These are phyloP conservation scores for Oryza punctata DNA, from an alignment of 176 grass and related monocot species.

Conservation along the genomic window DNA sequence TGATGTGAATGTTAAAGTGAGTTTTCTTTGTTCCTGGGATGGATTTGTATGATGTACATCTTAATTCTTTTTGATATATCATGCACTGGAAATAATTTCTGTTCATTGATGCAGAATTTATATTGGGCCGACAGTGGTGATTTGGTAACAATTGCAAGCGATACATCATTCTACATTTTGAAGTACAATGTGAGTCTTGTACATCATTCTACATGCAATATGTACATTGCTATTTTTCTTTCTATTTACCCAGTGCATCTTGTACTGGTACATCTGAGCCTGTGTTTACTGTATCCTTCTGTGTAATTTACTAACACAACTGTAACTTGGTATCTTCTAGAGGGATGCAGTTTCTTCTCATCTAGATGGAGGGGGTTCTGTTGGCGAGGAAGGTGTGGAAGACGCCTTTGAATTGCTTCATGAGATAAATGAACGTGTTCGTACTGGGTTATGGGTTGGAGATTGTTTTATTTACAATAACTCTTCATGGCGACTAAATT, in stretches of 20 bases:
- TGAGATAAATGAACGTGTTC: slow-evolving; percentile 72
- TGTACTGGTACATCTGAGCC: background rate
- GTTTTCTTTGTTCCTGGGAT: slow-evolving; percentile 26
- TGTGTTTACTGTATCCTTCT: background rate
- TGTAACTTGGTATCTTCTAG: slow-evolving; percentile 30
- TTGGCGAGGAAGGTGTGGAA: slow-evolving; percentile 66
- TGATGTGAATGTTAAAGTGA: slow-evolving; percentile 81
- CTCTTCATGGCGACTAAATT: slow-evolving; percentile 70
- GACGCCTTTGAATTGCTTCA: slow-evolving; percentile 80
- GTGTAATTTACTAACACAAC: slow-evolving; percentile 13
- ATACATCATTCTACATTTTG: slow-evolving; percentile 83
- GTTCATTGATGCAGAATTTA: slow-evolving; percentile 62
- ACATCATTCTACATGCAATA: background rate
- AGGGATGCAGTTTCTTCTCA: slow-evolving; percentile 71
- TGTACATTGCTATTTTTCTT: slow-evolving; percentile 4
- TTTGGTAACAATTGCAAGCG: slow-evolving; percentile 78
- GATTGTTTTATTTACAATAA: slow-evolving; percentile 86
- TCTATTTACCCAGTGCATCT: background rate
- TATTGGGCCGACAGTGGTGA: slow-evolving; percentile 91
- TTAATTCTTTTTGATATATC: background rate
- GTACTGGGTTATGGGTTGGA: slow-evolving; percentile 70
- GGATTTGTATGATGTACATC: background rate
- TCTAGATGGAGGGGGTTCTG: slow-evolving; percentile 55
- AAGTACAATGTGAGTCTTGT: slow-evolving; percentile 95
- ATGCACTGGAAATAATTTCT: background rate